Percentiles rank a stretch among this genome's conserved stretches.
Evolutionary conservation across 2,329 filamentous ascomycete species (phyloP).

Genomic region (Thelonectria blattea): DNA sequence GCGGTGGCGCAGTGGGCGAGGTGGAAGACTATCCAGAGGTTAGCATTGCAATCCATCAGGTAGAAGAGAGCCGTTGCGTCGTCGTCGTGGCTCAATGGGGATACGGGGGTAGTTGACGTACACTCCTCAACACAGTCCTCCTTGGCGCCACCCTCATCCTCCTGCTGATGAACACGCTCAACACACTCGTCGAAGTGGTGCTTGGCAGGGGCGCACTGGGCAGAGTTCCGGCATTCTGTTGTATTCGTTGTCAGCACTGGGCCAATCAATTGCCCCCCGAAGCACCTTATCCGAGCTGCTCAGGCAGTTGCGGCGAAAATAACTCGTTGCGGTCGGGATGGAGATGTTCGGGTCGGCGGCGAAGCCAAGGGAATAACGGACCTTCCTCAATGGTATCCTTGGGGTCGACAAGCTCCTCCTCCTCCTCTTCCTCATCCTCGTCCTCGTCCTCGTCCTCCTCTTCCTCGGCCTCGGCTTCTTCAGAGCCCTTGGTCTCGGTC

Average conservation of each 20-base stretch:
- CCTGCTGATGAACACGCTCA: slow-evolving; percentile 75
- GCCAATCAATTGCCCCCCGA: slow-evolving; percentile 7
- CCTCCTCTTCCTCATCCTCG: slow-evolving; percentile 66
- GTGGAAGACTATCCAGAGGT: slow-evolving; percentile 80
- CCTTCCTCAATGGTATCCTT: slow-evolving; percentile 92
- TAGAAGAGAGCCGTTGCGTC: neutral
- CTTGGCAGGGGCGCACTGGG: slow-evolving; percentile 85
- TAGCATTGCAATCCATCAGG: slow-evolving; percentile 18
- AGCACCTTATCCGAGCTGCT: slow-evolving; percentile 13
- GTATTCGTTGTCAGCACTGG: slow-evolving; percentile 31
- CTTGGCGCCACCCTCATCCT: slow-evolving; percentile 73
- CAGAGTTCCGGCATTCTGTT: slow-evolving; percentile 87
- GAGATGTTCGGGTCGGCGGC: neutral
- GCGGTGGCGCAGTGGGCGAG: slow-evolving; percentile 92
- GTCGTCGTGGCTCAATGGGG: slow-evolving; percentile 13
- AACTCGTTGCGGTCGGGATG: slow-evolving; percentile 23
- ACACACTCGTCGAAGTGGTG: slow-evolving; percentile 99
- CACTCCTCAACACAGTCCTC: slow-evolving; percentile 99
- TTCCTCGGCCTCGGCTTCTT: slow-evolving; percentile 20
- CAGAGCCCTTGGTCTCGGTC: slow-evolving; percentile 59
- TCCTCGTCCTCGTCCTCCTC: slow-evolving; percentile 41
- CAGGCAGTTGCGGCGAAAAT: slow-evolving; percentile 28
- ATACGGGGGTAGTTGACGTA: slow-evolving; percentile 60
- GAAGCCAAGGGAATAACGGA: slow-evolving; percentile 56
- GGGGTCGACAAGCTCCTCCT: slow-evolving; percentile 84